A percentile compares a stretch with the other conserved stretches of the same genome.
Evolutionary conservation across 345 rosid genomes (phyloP).

Genomic region (Syzygium aromaticum): DNA sequence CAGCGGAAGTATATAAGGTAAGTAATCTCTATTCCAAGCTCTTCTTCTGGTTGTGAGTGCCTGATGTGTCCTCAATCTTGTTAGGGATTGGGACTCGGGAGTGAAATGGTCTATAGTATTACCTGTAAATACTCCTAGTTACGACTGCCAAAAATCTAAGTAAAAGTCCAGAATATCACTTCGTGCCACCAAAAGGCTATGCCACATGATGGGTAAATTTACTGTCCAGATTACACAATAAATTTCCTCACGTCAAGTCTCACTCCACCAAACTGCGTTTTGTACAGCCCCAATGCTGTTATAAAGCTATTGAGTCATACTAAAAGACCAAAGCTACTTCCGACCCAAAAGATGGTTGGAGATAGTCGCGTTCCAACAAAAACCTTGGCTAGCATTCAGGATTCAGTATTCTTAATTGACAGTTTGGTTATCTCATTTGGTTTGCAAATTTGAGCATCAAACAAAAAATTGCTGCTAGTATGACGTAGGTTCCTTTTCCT

Average conservation of each 20-base stretch:
- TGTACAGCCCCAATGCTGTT: background rate
- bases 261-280: background rate
- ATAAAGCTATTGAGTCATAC: background rate
- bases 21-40: background rate
- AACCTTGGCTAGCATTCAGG: background rate
- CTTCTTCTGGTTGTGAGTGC: background rate
- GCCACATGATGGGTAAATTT: background rate
- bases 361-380: background rate
- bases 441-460: background rate
- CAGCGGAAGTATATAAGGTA: slow-evolving; percentile 92
- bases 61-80: background rate
- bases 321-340: background rate
- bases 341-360: background rate
- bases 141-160: background rate
- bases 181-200: background rate
- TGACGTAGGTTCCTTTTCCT: background rate
- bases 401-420: background rate
- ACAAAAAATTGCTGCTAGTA: background rate
- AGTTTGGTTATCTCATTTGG: background rate
- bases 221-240: background rate
- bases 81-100: background rate
- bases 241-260: background rate
- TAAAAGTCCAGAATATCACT: background rate
- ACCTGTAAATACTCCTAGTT: background rate
- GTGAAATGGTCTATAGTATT: background rate